These are phyloP conservation scores for Diatrype stigma DNA, from an alignment of 2,329 filamentous ascomycete genomes.

Conservation along the genomic window DNA sequence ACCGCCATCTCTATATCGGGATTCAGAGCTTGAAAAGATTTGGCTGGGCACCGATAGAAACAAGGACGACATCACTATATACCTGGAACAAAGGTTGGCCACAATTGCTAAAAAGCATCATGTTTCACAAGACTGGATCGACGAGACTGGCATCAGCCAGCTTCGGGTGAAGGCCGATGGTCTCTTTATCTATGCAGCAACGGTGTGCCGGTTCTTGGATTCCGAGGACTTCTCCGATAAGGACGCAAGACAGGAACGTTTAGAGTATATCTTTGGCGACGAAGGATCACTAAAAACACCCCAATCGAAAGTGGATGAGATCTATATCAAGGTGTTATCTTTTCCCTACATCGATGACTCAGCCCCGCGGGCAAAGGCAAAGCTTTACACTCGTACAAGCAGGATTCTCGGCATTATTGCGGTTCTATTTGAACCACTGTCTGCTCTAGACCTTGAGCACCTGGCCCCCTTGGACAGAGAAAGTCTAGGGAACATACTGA, in stretches of 20 bases:
- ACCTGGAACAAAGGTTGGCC: background rate
- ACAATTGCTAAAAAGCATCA: background rate
- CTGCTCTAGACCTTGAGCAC: background rate
- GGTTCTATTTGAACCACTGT: background rate
- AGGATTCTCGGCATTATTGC: background rate
- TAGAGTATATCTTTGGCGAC: background rate
- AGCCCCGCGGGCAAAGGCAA: background rate
- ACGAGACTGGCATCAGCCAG: background rate
- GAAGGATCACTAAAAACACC: background rate
- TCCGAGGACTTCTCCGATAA: background rate
- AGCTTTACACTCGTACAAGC: background rate
- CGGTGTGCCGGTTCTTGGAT: background rate
- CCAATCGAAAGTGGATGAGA: background rate
- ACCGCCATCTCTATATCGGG: background rate
- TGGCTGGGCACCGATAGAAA: background rate
- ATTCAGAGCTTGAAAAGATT: background rate
- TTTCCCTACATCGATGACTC: background rate
- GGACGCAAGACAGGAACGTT: background rate
- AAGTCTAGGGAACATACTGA: background rate
- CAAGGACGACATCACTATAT: background rate
- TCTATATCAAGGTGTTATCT: background rate
- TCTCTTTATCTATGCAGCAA: background rate
- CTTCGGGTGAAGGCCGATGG: background rate
- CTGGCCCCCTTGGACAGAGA: background rate
- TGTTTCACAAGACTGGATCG: background rate